Base-by-base conservation (phyloP, 2,329 filamentous ascomycete genomes). In the Pyricularia sp. region DNA sequence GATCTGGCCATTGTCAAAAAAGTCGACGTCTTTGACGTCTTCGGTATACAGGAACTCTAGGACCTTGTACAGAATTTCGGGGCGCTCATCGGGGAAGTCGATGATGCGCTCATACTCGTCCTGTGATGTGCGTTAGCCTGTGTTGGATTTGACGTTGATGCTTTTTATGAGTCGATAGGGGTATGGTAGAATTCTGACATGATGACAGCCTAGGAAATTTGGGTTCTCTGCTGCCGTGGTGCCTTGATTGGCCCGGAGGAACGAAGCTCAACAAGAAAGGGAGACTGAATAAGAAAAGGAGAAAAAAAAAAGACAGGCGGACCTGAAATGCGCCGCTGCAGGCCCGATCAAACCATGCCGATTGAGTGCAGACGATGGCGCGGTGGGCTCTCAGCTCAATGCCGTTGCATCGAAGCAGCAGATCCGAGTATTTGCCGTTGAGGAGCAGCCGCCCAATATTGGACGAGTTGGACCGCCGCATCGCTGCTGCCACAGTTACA, bases 321-420 rank as follows among this genome's bases (percentile, higher is more conserved):
- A 78, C 79, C 69, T 73, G 73, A 58, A 79, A 77, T 0, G 68
- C 69, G 1, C 66, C 71, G 28, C 70, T 68, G 64, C 77, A 71
- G 4, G 76, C 75, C 12, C 66, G 70, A 11, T 74, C 74, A 67
- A 80, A 80, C 25, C 76, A 76, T 36, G 72, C 31, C 0, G 77
- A 81, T 66, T 79, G 76, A 0, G 75, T 64, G 69, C 78, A 80
- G 5, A 81, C 71, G 20, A 81, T 72, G 30, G 74, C 72, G 0
- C 76, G 74, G 50, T 81, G 79, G 0, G 75, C 74, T 10, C 74
- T 74, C 70, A 80, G 80, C 3, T 73, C 70, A 0, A 70, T 70
- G 2, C 70, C 73, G 0, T 70, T 70, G 68, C 79, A 81, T 7
- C 50, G 67, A 26, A 81, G 74, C 0, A 69, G 73, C 61, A 81